Evolutionary conservation across 805 yeast genomes (phyloP), one percentile per base, ranked within the genome.

Genomic region (Wickerhamiella cacticola): DNA sequence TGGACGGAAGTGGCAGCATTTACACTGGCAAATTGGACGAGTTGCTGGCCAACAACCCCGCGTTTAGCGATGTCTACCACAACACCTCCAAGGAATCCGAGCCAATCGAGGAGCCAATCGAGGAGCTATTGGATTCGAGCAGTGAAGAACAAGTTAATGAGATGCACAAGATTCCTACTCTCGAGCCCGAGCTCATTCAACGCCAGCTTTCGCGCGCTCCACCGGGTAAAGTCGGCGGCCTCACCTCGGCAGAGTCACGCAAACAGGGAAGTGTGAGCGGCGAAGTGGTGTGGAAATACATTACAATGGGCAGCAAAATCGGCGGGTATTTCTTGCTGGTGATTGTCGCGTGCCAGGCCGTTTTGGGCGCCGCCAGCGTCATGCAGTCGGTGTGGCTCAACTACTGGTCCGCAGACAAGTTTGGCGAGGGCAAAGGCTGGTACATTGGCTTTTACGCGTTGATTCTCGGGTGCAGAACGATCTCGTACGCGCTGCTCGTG

Each of bases 331-430:
- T 35, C 29, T 13, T 34, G 41, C 12, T 34, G 21, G 18, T 24
- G 7, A 44, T 44, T 26, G 41, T 25, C 3, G 15, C 26, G 3
- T 26, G 28, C n/a, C 41, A 35, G 33, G 41, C 41, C 9, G 41
- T 28, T 8, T 35, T 35, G 18, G 47, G 47, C n/a, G 41, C 35
- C 72, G 45, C 72, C 74, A 53, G 59, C 41, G 52, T 51, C 23
- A 50, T 63, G 64, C 59, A 61, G 39, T 49, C 60, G 5, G 53
- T 57, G n/a, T 55, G 79, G 60, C 69, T 87, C 50, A 79, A 94
- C 1, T 86, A 80, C 63, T 86, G 96, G 96, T 70, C 80, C 5
- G 71, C 69, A n/a, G 53, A 68, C 44, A 76, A 73, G 59, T 84
- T 81, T 57, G 52, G 67, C 5, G 60, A 62, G 48, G 50, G 73